These are phyloP conservation scores for Calocybe gangraenosa DNA, from an alignment of 768 basidiomycete genomes.

Conservation along the genomic window DNA sequence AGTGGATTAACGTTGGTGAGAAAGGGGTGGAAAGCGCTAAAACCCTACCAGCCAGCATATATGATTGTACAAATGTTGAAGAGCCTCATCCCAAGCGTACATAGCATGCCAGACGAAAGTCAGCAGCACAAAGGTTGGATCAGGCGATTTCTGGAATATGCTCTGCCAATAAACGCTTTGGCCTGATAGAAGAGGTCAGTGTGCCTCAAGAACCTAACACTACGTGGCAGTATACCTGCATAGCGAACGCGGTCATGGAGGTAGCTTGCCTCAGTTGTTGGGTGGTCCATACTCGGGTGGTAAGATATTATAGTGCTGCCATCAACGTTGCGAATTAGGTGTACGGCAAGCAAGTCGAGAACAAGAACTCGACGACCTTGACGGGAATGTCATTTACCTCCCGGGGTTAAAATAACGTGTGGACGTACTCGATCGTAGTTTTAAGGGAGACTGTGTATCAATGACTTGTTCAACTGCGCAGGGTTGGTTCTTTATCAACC, in stretches of 20 bases:
- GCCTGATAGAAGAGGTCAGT: conserved; percentile 7
- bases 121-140: conserved; percentile 23
- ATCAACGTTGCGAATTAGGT: conserved; percentile 39
- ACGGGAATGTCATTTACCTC: neutral
- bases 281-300: conserved; percentile 35
- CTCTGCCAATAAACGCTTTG: conserved; percentile 25
- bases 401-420: neutral
- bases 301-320: conserved; percentile 49
- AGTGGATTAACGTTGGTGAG: neutral
- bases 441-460: conserved; percentile 36
- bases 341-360: conserved; percentile 44
- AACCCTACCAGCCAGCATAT: conserved; percentile 20
- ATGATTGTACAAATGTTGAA: conserved; percentile 21
- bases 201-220: neutral
- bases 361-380: conserved; percentile 30
- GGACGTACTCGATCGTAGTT: conserved; percentile 26
- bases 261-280: conserved; percentile 36
- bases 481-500: too few relatives aligned
- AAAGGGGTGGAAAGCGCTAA: neutral
- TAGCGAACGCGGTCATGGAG: conserved; percentile 45
- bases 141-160: conserved; percentile 19
- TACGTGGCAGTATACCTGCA: conserved; percentile 29
- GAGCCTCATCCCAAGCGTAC: conserved; percentile 24
- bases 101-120: conserved; percentile 23
- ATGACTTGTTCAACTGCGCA: conserved; percentile 26